Evolutionary conservation across 2,329 filamentous ascomycete genomes (phyloP), one percentile per base, ranked within the genome.

Genomic region (Neurospora crassa): DNA sequence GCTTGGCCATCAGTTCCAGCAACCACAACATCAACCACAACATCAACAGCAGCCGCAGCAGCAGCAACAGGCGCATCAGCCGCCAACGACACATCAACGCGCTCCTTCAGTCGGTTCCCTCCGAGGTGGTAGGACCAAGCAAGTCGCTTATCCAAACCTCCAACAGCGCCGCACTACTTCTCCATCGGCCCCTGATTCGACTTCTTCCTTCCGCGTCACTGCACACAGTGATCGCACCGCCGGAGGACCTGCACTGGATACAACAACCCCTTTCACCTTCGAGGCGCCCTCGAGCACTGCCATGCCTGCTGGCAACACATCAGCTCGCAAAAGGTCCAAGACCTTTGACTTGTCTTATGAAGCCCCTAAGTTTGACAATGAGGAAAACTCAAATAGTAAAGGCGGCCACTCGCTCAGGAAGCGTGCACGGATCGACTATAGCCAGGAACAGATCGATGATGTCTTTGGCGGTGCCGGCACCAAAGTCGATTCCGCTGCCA

Each of bases 391-490:
- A 72, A 87, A 89, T 18, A 29, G 24, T 3, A 63, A 63, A 77
- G 87, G 87, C 69, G 86, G 87, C 68, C 87, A 88, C 79, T 87
- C 86, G 42, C 82, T 89, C 40, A 83, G 87, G 74, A 87, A 86
- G 78, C 83, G 87, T 70, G 81, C 84, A 69, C 85, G 86, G 72
- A 82, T 89, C 73, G 86, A 89, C 78, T 89, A 89, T 80, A 86
- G 84, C 42, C 85, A 87, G 74, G 82, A 84, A 73, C 83, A 84
- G 70, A 84, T 87, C 72, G 85, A 88, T 63, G 78, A 82, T 40
- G 76, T 78, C 11, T 42, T 72, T 12, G 71, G 74, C 24, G 74
- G 75, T 40, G 73, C 76, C 67, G 72, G 72, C 6, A 68, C 74
- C 37, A 77, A 78, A 42, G 47, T 74, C 29, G 78, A 78, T 2